Base-by-base conservation (phyloP, 805 yeast species). In the Dipodascopsis uninucleata region DNA sequence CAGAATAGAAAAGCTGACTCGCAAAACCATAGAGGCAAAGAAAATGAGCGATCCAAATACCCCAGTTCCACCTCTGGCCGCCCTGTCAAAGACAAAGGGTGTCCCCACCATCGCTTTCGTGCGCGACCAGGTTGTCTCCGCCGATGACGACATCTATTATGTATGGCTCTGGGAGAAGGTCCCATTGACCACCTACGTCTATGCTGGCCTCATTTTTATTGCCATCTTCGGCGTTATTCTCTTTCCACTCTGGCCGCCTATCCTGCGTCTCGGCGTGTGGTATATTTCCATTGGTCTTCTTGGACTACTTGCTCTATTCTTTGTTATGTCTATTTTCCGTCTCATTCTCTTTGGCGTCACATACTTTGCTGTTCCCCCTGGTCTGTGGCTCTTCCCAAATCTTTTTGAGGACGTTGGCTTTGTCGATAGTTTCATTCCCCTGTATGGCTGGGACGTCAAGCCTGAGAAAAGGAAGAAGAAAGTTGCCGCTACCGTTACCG, bases 351-450 rank as follows among this genome's bases (percentile, higher is more conserved):
- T 79, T 58, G 56, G 74, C 21, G 56, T 83, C 40, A 76, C 88
- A 0, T 74, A 76, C 53, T 68, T 81, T 37, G 65, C 76, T 1
- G 68, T 75, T 45, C 76, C 79, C 5, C 78, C 79, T 33, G 95
- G 95, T n/a, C 74, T 93, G 62, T 93, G 98, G 98, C 63, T 93
- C 36, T 90, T 87, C 74, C 98, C 98, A 45, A 90, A 90, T 62
- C 72, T 93, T 61, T 93, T 89, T 67, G 98, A 82, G 52, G 98
- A 93, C 61, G 89, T 94, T 58, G 96, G 97, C 20, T 83, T 93
- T 53, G 61, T 90, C 49, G 97, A 90, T 47, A 84, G 95, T 71
- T 93, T 93, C 71, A 74, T 74, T 55, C 98, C 98, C 3, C 56
- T 82, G n/a, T 93, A 84, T 61, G 93, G 80, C 2, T 88, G 88